Base-by-base conservation (phyloP, 1,139 yeast genomes). In the Geotrichum australiense region DNA sequence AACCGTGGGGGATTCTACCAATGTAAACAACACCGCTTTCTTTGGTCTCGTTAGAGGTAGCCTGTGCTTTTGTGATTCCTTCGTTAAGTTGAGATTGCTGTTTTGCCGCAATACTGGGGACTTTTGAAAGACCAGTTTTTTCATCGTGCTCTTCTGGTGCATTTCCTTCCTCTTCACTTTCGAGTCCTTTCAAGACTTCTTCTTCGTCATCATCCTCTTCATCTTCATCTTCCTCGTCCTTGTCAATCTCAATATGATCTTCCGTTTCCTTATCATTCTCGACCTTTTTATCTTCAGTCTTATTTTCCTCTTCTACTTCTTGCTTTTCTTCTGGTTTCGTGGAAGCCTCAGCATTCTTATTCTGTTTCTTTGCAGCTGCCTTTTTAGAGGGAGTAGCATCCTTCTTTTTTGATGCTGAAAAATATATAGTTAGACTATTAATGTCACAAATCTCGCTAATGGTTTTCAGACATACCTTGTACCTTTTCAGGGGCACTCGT, bases 1-100 rank as follows among this genome's bases (percentile, higher is more conserved):
- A 87, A 40, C 95, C 96, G 53, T 80, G 79, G 33, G 98, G 98
- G 52, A 91, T 73, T 61, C 97, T 78, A 41, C 97, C 96, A 35
- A 91, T 74, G 63, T 89, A 91, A 49, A 91, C 69, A 42, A 86
- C 85, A 29, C 94, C 93, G 25, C 46, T 50, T 25, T 54, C 56
- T 33, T 53, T 59, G 25, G 62, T 47, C 27, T 58, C 53, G n/a
- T 27, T 31, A 26, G 52, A 58, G 38, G 49, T 48, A 12, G 53
- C 50, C 18, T 51, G 35, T 25, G 47, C 44, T 24, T 44, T 37
- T 11, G 35, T 37, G 24, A 34, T 35, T 12, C 18, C 23, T 8
- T 22, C 27, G 11, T 35, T 46, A 12, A 50, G 45, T 7, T 41
- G 43, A 10, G 45, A 44, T 26, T 33, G 29, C 35, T 43, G 42